phyloP scores from a whole-genome alignment of 148 eudicot genomes.

The Euryodendron excelsum region DNA sequence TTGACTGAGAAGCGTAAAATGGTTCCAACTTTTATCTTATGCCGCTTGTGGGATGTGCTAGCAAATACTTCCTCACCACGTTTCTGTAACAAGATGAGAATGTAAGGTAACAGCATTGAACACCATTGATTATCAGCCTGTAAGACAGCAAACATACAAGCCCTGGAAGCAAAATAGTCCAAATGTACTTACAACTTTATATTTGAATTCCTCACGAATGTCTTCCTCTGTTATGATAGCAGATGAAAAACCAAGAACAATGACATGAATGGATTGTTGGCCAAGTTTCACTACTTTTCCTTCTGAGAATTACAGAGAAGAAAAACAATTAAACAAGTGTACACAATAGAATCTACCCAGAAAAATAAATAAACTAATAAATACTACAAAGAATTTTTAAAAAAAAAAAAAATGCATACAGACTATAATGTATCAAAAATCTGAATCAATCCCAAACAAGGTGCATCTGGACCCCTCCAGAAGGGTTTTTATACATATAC shows the following conservation, averaged over 20 bases:
- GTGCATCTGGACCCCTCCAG: not conserved
- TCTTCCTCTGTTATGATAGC: constrained; percentile 69
- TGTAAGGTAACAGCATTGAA: not conserved
- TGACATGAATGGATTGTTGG: constrained; percentile 68
- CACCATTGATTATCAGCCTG: not conserved
- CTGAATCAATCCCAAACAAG: not conserved
- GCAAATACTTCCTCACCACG: constrained; percentile 49
- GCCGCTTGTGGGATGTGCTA: constrained; percentile 60
- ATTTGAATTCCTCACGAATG: constrained; percentile 70
- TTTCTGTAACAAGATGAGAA: constrained; percentile 47
- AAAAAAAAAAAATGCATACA: not conserved
- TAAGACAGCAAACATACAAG: not conserved
- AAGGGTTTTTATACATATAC: not conserved
- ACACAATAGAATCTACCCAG: not conserved
- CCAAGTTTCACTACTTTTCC: constrained; percentile 85
- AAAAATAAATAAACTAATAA: not conserved
- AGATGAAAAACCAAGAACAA: constrained; percentile 90
- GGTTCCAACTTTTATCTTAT: constrained; percentile 66
- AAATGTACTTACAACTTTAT: constrained; percentile 51
- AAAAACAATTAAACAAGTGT: constrained; percentile 5
- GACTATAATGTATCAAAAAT: not conserved
- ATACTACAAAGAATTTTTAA: not conserved
- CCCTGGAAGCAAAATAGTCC: not conserved
- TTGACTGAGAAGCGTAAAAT: constrained; percentile 67
- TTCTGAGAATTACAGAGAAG: constrained; percentile 38